Percentiles rank a stretch among this genome's conserved stretches.
These are phyloP conservation scores for Linderniella brevidens DNA, from an alignment of 257 asterid genomes.

Conservation along the genomic window DNA sequence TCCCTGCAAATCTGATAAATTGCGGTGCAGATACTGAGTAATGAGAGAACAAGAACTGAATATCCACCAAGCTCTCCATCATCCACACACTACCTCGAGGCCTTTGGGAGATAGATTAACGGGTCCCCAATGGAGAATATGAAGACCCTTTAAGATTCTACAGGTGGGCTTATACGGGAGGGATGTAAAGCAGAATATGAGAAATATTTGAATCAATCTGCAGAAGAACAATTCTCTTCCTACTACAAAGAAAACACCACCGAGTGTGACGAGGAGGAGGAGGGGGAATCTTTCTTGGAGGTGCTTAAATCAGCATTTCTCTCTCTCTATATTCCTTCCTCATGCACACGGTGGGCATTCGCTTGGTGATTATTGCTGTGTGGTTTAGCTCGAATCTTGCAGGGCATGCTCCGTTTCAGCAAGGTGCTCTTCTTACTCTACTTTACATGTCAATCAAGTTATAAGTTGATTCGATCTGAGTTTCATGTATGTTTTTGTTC, in stretches of 20 bases:
- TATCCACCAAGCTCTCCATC: conserved; percentile 41
- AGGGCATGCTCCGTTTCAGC: conserved; percentile 56
- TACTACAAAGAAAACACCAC: conserved; percentile 20
- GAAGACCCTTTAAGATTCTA: conserved; percentile 36
- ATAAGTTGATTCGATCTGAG: conserved; percentile 49
- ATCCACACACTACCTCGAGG: conserved; percentile 21
- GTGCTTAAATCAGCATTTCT: conserved; percentile 58
- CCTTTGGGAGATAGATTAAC: conserved; percentile 21
- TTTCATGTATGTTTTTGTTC: conserved; percentile 10
- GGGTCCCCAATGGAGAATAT: conserved; percentile 28
- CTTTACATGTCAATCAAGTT: no score
- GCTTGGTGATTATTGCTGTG: conserved; percentile 51
- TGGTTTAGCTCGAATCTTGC: conserved; percentile 74
- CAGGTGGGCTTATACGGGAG: conserved; percentile 47
- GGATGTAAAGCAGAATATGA: conserved; percentile 40
- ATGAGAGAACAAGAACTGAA: conserved; percentile 47
- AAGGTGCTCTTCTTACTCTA: conserved; percentile 79
- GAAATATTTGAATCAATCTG: conserved; percentile 24
- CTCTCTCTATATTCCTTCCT: conserved; percentile 20
- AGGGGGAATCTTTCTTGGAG: conserved; percentile 34
- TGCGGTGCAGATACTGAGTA: conserved; percentile 34
- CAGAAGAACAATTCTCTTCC: conserved; percentile 21
- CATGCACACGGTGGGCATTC: conserved; percentile 54
- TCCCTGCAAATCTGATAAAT: neutral
- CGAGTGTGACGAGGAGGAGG: conserved; percentile 20